Base-by-base conservation (phyloP, 257 asterid genomes). In the Agastache rugosa region DNA sequence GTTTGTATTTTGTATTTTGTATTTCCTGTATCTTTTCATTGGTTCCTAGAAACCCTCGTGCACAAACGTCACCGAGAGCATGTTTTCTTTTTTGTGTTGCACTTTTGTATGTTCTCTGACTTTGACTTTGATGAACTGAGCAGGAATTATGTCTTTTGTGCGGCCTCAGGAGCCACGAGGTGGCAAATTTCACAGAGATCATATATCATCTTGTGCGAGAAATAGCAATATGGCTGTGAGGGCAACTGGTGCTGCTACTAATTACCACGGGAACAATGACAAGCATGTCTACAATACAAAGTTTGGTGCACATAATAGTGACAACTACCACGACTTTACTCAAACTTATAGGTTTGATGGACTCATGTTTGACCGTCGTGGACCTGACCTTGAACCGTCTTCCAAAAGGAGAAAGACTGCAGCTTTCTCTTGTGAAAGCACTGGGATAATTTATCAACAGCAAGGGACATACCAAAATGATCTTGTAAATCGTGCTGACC, bases 371-470 rank as follows among this genome's bases (percentile, higher is more conserved):
- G 81, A 69, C 62, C 58, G 61, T 54, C 72, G 48, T 64, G 79
- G 80, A 78, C 84, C 87, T 48, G 93, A 85, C 29, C 48, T 63
- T 62, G 78, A 77, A 27, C 86, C 86, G 72, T 83, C 93, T 76
- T 63, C 80, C 1, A 92, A 92, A 79, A 86, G 85, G 85, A 90
- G 97, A 82, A 92, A 86, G 85, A 45, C 88, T 41, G 78, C 91
- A 17, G 56, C 73, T 72, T 78, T 86, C 53, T 74, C 90, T 69
- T 75, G 77, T 82, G 97, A 82, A 78, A 77, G 61, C 60, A 55
- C 68, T 31, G 82, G 80, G 59, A 75, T 78, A 75, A 79, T 84
- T 55, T 80, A 78, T 82, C 88, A 90, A 51, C 87, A 84, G 29
- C 84, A 67, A 63, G 22, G 19, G 55, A 31, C 45, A 17, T 66